Evolutionary conservation across 1,284 basidiomycete genomes (phyloP), one percentile per base, ranked within the genome.

Genomic region (Heimioporus retisporus): DNA sequence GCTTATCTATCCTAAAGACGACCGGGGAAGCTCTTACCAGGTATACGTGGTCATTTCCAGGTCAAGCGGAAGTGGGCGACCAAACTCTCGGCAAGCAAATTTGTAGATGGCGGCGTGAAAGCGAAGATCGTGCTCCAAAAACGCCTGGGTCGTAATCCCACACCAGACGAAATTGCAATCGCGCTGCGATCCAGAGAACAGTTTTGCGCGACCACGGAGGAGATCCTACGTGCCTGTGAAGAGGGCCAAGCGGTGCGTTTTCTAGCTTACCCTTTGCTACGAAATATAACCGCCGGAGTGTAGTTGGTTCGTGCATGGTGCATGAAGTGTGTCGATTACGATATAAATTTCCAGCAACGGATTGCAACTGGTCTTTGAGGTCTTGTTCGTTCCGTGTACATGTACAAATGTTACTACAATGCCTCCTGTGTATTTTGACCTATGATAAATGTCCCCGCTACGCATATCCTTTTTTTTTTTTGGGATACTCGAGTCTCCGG

Each of bases 81-180:
- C 28, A 35, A 55, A 23, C 56, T 56, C 35, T 62, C 46, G 3
- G 23, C 23, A 50, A 50, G n/a, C 51, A 63, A 23, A 28, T 16
- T 23, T 11, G 35, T 40, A 44, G 44, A n/a, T 8, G 42, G 46
- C 19, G 46, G 46, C 15, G 3, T 68, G 8, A 64, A 56, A 56
- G 68, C 65, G 6, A 64, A 31, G n/a, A 60, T 74, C 55, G 57
- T 60, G 25, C 66, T 73, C n/a, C 56, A 65, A 28, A 63, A 63
- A 61, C 65, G 64, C 19, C 55, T 61, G 35, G 55, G 63, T 1
- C 54, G 63, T 31, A 66, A 64, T 46, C 61, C 65, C 16, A 63
- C 66, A 21, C 16, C 28, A 0, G 58, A 63, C 43, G 71, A 73
- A 25, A 43, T 74, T 23, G 50, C n/a, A 10, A 11, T 42, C 15